Evolutionary conservation across 1,284 basidiomycete species (phyloP).

Genomic region (Afroboletus lepidellus): DNA sequence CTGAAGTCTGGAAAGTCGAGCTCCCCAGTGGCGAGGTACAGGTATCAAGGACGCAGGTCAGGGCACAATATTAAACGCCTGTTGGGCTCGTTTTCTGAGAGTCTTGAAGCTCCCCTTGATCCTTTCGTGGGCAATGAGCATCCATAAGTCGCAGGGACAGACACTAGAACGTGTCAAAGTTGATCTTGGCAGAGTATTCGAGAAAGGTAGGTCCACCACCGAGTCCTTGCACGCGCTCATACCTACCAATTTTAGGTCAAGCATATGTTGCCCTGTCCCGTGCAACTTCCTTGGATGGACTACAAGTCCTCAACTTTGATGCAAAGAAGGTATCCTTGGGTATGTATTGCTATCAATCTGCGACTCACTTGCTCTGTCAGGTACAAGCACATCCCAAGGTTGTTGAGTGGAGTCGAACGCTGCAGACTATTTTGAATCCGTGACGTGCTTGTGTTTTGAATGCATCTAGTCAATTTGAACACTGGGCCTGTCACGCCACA

Average conservation of each 20-base stretch:
- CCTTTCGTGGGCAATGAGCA: conserved; percentile 92
- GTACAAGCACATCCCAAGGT: conserved; percentile 74
- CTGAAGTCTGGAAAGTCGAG: conserved; percentile 85
- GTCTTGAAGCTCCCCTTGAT: conserved; percentile 66
- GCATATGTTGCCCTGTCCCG: conserved; percentile 96
- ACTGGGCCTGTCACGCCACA: background rate
- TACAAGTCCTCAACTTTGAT: conserved; percentile 89
- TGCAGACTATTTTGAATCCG: conserved; percentile 39
- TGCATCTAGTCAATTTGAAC: background rate
- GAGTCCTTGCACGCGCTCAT: background rate
- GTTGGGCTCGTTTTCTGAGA: background rate
- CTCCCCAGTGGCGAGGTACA: conserved; percentile 81
- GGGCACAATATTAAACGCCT: background rate
- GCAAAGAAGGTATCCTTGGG: conserved; percentile 57
- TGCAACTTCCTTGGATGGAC: conserved; percentile 86
- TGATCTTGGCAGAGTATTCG: conserved; percentile 80
- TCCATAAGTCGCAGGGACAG: conserved; percentile 93
- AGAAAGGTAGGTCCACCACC: conserved; percentile 63
- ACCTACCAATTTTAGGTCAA: conserved; percentile 53
- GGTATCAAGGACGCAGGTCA: conserved; percentile 68
- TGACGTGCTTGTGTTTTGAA: conserved; percentile 4
- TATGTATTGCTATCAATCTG: background rate
- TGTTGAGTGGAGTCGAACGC: conserved; percentile 61
- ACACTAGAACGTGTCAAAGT: conserved; percentile 85
- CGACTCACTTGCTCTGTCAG: conserved; percentile 32